A percentile compares a stretch with the other conserved stretches of the same genome.
phyloP scores from a whole-genome alignment of 495 filamentous ascomycete species.

The Penicillium silybi region DNA sequence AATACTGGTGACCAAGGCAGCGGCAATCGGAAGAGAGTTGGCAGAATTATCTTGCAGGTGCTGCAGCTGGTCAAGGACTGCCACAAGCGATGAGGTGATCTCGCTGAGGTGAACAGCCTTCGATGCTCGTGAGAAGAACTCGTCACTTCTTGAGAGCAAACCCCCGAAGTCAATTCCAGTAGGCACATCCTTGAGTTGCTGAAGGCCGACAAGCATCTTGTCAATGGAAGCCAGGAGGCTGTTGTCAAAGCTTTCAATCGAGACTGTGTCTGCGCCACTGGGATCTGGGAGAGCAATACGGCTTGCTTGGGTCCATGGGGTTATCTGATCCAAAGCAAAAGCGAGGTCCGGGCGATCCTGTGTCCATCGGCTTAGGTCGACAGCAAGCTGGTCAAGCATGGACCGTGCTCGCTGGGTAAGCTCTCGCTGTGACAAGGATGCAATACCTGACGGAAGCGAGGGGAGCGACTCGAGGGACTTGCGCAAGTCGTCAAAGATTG shows the following conservation, averaged over 20 bases:
- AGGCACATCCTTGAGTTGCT: slow-evolving; percentile 62
- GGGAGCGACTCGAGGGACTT: slow-evolving; percentile 46
- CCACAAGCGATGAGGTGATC: slow-evolving; percentile 49
- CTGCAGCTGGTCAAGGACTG: slow-evolving; percentile 48
- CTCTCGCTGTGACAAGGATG: slow-evolving; percentile 39
- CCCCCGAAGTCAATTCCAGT: slow-evolving; percentile 52
- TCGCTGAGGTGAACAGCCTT: slow-evolving; percentile 55
- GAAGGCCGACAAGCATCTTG: slow-evolving; percentile 68
- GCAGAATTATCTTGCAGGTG: slow-evolving; percentile 42
- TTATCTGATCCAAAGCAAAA: slow-evolving; percentile 60
- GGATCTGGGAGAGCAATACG: slow-evolving; percentile 4
- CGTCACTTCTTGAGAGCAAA: slow-evolving; percentile 62
- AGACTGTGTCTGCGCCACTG: slow-evolving; percentile 14
- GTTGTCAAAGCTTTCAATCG: slow-evolving; percentile 46
- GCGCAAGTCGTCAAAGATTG: slow-evolving; percentile 37
- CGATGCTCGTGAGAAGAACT: slow-evolving; percentile 50
- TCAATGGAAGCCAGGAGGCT: slow-evolving; percentile 57
- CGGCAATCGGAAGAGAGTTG: slow-evolving; percentile 41
- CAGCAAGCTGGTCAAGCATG: slow-evolving; percentile 41
- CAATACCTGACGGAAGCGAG: slow-evolving; percentile 50
- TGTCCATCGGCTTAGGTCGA: slow-evolving; percentile 38
- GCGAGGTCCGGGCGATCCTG: slow-evolving; percentile 53
- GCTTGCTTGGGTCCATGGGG: slow-evolving; percentile 37
- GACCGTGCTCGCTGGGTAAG: slow-evolving; percentile 42
- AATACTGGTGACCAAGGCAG: slow-evolving; percentile 61